These are phyloP conservation scores for Graphiopsis chlorocephala DNA, from an alignment of 2,329 filamentous ascomycete genomes.

Conservation along the genomic window DNA sequence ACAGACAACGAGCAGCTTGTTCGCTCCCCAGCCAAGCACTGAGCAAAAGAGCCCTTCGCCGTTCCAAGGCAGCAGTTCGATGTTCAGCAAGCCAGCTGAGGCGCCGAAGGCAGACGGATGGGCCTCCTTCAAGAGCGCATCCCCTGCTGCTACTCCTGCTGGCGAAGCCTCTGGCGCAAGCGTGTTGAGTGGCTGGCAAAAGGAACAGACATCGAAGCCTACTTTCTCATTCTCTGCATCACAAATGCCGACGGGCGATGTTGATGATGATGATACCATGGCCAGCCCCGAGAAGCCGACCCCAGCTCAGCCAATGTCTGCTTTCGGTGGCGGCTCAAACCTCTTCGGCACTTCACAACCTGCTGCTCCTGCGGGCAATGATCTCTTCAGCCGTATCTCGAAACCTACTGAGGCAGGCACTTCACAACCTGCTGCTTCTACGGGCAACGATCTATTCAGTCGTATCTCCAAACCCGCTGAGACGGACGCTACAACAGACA, in stretches of 20 bases:
- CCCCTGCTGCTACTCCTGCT: neutral
- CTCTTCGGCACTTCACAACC: conserved; percentile 17
- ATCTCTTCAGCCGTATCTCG: conserved; percentile 20
- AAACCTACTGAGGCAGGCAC: conserved; percentile 10
- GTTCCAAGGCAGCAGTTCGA: conserved; percentile 6
- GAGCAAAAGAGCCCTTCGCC: conserved; percentile 16
- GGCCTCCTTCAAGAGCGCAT: conserved; percentile 10
- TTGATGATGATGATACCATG: conserved; percentile 29
- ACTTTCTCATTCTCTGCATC: conserved; percentile 10
- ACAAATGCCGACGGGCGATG: conserved; percentile 6
- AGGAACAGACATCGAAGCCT: conserved; percentile 15
- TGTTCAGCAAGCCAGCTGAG: conserved; percentile 16
- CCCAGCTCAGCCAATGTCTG: conserved; percentile 12
- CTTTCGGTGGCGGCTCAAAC: conserved; percentile 3
- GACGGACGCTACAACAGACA: neutral
- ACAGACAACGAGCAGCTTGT: conserved; percentile 4
- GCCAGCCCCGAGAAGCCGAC: conserved; percentile 22
- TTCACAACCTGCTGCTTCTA: neutral
- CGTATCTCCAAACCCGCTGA: conserved; percentile 17
- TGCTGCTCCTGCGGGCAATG: conserved; percentile 14
- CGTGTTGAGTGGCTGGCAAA: conserved; percentile 17
- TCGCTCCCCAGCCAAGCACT: conserved; percentile 13
- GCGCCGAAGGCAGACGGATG: conserved; percentile 16
- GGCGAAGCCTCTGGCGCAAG: conserved; percentile 4
- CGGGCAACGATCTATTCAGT: conserved; percentile 20